Conservation (phyloP, 2,329 filamentous ascomycete species). For the Neoascochyta sp. region DNA sequence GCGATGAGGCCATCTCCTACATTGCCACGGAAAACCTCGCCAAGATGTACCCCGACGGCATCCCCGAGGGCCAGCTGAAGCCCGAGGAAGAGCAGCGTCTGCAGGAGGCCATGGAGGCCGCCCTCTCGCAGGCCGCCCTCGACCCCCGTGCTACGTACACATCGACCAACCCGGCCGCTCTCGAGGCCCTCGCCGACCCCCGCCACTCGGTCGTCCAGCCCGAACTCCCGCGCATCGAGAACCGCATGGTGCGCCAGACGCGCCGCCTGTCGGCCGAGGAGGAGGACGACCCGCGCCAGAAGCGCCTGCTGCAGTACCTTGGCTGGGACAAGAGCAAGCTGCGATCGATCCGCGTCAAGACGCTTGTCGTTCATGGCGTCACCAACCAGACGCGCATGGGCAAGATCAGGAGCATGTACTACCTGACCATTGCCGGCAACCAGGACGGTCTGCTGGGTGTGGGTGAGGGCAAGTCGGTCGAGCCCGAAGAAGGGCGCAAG, state of each 20-base stretch:
- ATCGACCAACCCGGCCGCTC: constrained; percentile 48
- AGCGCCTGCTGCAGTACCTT: constrained; percentile 55
- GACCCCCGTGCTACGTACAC: constrained; percentile 48
- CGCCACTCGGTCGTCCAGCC: constrained; percentile 46
- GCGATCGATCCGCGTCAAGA: constrained; percentile 60
- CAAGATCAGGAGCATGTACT: constrained; percentile 76
- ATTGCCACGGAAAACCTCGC: constrained; percentile 35
- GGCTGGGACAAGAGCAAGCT: constrained; percentile 52
- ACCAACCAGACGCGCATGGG: constrained; percentile 94
- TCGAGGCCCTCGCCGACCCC: constrained; percentile 49
- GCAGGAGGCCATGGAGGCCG: constrained; percentile 28
- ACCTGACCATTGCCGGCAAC: constrained; percentile 81
- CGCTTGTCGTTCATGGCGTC: constrained; percentile 69
- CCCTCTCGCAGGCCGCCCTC: constrained; percentile 31
- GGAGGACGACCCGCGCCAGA: constrained; percentile 46
- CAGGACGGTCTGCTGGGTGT: constrained; percentile 79
- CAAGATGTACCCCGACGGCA: constrained; percentile 35
- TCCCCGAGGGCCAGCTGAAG: constrained; percentile 28
- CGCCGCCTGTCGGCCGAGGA: constrained; percentile 33
- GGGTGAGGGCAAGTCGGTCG: constrained; percentile 83
- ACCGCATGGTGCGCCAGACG: constrained; percentile 36
- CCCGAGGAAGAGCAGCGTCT: constrained; percentile 14
- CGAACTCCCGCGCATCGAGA: constrained; percentile 48
- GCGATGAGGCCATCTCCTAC: constrained; percentile 28
- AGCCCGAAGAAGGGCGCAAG: constrained; percentile 61